phyloP scores from a whole-genome alignment of 163 green algal genomes.

The Chlorella variabilis region DNA sequence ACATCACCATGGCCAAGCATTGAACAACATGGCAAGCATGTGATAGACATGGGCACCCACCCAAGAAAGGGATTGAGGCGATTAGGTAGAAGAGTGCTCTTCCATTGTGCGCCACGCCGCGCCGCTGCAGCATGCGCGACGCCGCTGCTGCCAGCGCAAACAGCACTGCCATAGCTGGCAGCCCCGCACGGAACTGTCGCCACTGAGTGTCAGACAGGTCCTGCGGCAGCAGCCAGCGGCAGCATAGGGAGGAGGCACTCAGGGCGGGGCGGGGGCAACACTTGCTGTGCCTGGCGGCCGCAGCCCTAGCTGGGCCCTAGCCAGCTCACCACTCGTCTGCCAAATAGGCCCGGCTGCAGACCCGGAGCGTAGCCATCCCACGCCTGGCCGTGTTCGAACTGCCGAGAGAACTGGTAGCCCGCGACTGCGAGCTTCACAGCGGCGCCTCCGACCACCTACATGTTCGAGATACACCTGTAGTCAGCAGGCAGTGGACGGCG shows the following conservation, averaged over 20 bases:
- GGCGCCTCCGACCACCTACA: conserved; percentile 35
- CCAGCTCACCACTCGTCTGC: conserved; percentile 19
- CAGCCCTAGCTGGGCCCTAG: background rate
- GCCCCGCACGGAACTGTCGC: conserved; percentile 68
- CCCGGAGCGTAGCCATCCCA: conserved; percentile 52
- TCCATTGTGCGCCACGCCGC: too few relatives aligned
- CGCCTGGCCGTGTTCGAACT: conserved; percentile 39
- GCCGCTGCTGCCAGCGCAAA: background rate
- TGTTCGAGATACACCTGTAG: background rate
- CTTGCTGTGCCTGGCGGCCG: too few relatives aligned
- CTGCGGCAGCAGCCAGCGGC: background rate
- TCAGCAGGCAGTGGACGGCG: background rate
- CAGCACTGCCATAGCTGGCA: background rate
- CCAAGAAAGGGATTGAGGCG: background rate
- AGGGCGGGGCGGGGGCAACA: background rate
- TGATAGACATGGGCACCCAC: background rate
- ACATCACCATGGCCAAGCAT: background rate
- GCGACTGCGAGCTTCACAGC: background rate
- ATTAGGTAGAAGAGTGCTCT: background rate
- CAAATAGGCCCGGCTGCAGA: conserved; percentile 41
- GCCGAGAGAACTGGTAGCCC: conserved; percentile 30
- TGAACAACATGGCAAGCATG: background rate
- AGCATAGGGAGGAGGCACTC: too few relatives aligned
- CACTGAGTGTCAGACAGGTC: conserved; percentile 89
- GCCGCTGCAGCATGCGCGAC: background rate